A percentile compares a stretch with the other conserved stretches of the same genome.
These are phyloP conservation scores for Bjerkandera adusta DNA, from an alignment of 1,284 basidiomycete species.

Conservation along the genomic window DNA sequence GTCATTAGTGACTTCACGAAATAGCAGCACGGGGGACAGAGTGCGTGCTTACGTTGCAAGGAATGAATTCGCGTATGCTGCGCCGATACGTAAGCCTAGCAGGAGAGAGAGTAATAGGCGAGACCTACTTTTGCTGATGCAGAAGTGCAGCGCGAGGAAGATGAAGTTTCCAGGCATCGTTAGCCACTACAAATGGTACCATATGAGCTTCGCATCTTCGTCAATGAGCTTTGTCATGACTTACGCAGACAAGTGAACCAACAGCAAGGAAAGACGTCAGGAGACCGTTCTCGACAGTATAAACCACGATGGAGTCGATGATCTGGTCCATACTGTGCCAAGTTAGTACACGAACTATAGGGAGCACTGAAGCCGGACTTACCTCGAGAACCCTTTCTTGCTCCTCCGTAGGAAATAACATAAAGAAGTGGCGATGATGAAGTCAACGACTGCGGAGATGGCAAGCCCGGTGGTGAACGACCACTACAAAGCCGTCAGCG, in stretches of 20 bases:
- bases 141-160: constrained; percentile 15
- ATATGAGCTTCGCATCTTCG: not conserved
- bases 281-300: constrained; percentile 14
- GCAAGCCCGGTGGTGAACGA: constrained; percentile 14
- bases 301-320: constrained; percentile 15
- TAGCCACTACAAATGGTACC: constrained; percentile 8
- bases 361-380: not conserved
- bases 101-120: not conserved
- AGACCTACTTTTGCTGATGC: constrained; percentile 13
- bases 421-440: constrained; percentile 11
- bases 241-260: constrained; percentile 15
- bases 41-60: constrained; percentile 12
- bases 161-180: constrained; percentile 16
- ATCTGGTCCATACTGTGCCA: constrained; percentile 14
- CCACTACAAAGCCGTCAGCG: constrained; percentile 3
- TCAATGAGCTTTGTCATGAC: not conserved
- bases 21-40: not conserved
- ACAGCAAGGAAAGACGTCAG: constrained; percentile 6
- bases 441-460: constrained; percentile 13
- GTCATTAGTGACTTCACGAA: not conserved
- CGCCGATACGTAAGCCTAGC: not conserved
- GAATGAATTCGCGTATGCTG: constrained; percentile 16
- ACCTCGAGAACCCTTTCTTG: constrained; percentile 13
- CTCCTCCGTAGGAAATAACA: constrained; percentile 10
- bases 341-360: not conserved